Evolutionary conservation across 805 yeast species (phyloP), one percentile per base, ranked within the genome.

Genomic region (Brettanomyces custersianus): DNA sequence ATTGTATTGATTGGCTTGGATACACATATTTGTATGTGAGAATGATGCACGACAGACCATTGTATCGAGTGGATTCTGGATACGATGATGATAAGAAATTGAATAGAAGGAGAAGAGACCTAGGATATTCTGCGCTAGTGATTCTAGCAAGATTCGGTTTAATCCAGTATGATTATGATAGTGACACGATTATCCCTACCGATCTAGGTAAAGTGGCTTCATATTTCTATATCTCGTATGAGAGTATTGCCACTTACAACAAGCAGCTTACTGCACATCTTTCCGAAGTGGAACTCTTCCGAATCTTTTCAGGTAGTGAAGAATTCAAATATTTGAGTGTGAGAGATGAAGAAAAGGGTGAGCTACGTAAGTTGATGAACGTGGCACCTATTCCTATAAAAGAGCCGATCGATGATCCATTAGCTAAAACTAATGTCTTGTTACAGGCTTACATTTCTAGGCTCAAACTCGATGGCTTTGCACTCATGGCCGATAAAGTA

Each of bases 401-500:
- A 47, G 96, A 85, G 43, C 58, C 69, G 4, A 60, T 77, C 0
- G 75, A 69, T 31, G 90, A 85, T 40, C 78, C 88, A 0, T 54
- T 74, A 13, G 81, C 94, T 0, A 92, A 92, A 54, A 72, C 84
- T 16, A 86, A 79, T 45, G 74, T 86, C 6, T 57, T 92, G 25
- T 60, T 92, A 10, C 98, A 92, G 51, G 73, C 95, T 0, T 86
- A 83, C 48, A 83, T 92, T n/a, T 82, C 96, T 1, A 60, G 78
- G 25, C 61, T 88, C 18, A 62, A 66, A 8, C 62, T 92, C 13
- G 92, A 82, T 1, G 97, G 97, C 0, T 84, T 85, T 61, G 96
- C 96, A 0, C 59, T 94, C 41, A 76, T 81, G 70, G 77, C 95
- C 0, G 99, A 92, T 62, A 86, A 88, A 95, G 68, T 85, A 3